A percentile compares a stretch with the other conserved stretches of the same genome.
Conservation (phyloP, 2,329 filamentous ascomycete genomes). For the Fusarium sp. region DNA sequence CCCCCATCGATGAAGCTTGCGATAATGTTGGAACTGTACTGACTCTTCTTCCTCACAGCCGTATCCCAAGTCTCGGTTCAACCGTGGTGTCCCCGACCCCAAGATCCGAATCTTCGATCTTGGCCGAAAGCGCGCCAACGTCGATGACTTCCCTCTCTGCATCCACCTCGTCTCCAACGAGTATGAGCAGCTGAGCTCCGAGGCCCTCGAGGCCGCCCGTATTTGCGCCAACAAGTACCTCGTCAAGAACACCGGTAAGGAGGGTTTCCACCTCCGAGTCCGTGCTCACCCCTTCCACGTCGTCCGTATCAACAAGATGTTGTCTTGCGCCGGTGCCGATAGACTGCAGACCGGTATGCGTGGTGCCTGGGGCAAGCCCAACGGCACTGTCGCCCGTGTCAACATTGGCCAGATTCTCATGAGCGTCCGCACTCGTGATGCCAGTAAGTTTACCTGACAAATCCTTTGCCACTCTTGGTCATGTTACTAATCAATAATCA, state of each 20-base stretch:
- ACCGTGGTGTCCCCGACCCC: constrained; percentile 94
- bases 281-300: constrained; percentile 99
- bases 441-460: constrained; percentile 68
- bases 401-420: constrained; percentile 99
- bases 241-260: constrained; percentile 78
- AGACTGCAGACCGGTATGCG: constrained; percentile 99
- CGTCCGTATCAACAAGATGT: constrained; percentile 99
- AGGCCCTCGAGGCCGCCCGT: constrained; percentile 99
- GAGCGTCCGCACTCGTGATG: constrained; percentile 96
- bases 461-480: constrained; percentile 22
- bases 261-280: constrained; percentile 79
- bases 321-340: constrained; percentile 99
- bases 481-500: constrained; percentile 52
- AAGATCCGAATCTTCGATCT: constrained; percentile 98
- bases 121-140: constrained; percentile 96
- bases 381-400: constrained; percentile 98
- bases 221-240: constrained; percentile 99
- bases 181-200: constrained; percentile 99
- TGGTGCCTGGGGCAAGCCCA: constrained; percentile 99
- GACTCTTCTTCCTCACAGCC: constrained; percentile 65
- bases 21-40: constrained; percentile 25
- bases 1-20: constrained; percentile 9
- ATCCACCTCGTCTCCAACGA: constrained; percentile 99
- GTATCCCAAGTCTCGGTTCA: constrained; percentile 99
- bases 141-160: constrained; percentile 99